Evolutionary conservation across 345 rosid genomes (phyloP).

Genomic region (Excoecaria cochinchinensis): DNA sequence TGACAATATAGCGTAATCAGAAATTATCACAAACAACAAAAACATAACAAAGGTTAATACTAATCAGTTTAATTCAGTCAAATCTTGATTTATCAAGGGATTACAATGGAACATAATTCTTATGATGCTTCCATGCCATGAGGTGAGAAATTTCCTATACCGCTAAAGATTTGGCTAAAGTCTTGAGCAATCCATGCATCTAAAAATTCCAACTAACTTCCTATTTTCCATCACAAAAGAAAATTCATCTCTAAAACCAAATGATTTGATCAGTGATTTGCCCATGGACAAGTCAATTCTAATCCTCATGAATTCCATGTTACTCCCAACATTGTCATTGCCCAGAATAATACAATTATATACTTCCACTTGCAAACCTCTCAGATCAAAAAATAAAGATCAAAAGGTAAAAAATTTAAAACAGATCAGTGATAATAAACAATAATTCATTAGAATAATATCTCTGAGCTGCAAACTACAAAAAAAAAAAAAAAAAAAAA

Average conservation of each 20-base stretch:
- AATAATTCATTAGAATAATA: not conserved
- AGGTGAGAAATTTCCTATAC: not conserved
- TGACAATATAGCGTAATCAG: not conserved
- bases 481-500: slow-evolving; percentile 4
- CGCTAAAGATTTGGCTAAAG: not conserved
- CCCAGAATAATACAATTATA: not conserved
- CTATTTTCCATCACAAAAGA: not conserved
- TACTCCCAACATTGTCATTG: not conserved
- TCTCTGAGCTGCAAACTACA: not conserved
- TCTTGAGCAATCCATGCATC: not conserved
- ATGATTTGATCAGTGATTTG: no score
- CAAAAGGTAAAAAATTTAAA: not conserved
- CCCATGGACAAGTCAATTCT: no score
- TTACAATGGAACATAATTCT: not conserved
- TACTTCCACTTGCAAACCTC: not conserved
- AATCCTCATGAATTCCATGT: not conserved
- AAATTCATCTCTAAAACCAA: not conserved
- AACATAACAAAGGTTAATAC: not conserved
- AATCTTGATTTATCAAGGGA: not conserved
- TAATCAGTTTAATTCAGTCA: not conserved
- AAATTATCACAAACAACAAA: not conserved
- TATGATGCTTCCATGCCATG: not conserved
- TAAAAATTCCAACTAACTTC: not conserved
- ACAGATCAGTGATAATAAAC: not conserved
- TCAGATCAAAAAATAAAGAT: not conserved